Evolutionary conservation across 164 flowering plant genomes (phyloP).

Genomic region (Magnolia sinica): DNA sequence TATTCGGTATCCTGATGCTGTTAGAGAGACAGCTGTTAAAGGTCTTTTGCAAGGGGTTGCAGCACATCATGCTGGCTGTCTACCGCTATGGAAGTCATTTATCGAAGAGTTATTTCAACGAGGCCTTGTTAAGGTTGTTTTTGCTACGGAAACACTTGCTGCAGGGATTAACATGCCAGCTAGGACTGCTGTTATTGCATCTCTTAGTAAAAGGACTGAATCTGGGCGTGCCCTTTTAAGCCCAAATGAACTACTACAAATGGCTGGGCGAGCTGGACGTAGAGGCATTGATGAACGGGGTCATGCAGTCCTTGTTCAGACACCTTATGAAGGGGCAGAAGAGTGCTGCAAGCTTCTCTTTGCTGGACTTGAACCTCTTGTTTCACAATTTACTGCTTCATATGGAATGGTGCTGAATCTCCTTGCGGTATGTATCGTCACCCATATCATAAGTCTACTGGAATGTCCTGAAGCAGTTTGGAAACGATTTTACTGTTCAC

Average conservation of each 20-base stretch:
- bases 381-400: conserved; percentile 95
- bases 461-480: background rate
- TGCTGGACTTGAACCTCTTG: conserved; percentile 85
- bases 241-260: conserved; percentile 86
- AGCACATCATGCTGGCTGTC: conserved; percentile 97
- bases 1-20: conserved; percentile 81
- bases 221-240: conserved; percentile 62
- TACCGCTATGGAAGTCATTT: conserved; percentile 95
- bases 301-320: conserved; percentile 83
- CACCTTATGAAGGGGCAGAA: conserved; percentile 91
- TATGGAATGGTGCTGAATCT: conserved; percentile 99
- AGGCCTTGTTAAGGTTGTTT: conserved; percentile 90
- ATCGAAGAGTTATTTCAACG: conserved; percentile 79
- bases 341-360: conserved; percentile 92
- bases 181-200: conserved; percentile 82
- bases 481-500: background rate
- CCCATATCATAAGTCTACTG: background rate
- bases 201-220: conserved; percentile 75
- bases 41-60: conserved; percentile 88
- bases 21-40: conserved; percentile 70
- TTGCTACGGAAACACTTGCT: conserved; percentile 98
- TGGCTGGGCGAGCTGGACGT: conserved; percentile 99
- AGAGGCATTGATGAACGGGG: conserved; percentile 89
- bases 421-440: conserved; percentile 53
- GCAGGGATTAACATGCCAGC: conserved; percentile 99